Evolutionary conservation across 306 rosid species (phyloP).

Genomic region (Luffa aegyptiaca): DNA sequence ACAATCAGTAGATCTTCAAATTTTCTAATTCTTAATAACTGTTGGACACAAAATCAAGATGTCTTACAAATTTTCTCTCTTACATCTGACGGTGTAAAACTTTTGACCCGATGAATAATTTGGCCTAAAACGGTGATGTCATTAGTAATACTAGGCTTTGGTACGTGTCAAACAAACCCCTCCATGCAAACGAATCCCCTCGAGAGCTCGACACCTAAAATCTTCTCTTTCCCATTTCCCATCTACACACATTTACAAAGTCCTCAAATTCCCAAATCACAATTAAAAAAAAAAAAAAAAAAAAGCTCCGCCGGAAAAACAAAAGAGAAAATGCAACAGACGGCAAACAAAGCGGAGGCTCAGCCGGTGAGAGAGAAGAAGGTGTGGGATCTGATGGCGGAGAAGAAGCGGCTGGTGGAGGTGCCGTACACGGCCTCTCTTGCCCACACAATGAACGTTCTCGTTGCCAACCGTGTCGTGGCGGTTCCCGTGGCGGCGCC

Average conservation of each 20-base stretch:
- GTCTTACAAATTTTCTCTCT: no score
- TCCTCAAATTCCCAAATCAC: background rate
- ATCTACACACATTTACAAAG: background rate
- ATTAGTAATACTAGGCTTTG: background rate
- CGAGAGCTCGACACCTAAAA: background rate
- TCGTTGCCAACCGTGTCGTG: conserved; percentile 61
- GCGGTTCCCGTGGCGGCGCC: conserved; percentile 91
- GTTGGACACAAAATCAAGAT: no score
- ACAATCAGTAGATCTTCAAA: no score
- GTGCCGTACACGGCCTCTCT: conserved; percentile 79
- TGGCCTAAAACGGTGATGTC: no score
- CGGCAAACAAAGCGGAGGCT: conserved; percentile 12
- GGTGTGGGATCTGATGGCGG: conserved; percentile 49
- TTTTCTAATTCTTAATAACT: no score
- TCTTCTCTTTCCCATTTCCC: background rate
- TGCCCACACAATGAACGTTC: conserved; percentile 57
- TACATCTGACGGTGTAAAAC: no score
- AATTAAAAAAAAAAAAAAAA: background rate
- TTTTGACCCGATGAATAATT: no score
- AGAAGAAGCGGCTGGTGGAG: conserved; percentile 62
- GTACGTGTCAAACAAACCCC: background rate
- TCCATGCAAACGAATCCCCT: background rate
- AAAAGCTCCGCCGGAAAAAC: background rate
- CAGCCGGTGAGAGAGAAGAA: conserved; percentile 31
- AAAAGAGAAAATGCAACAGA: conserved; percentile 26